Base-by-base conservation (phyloP, 495 filamentous ascomycete species). In the Talaromyces trachyspermus region DNA sequence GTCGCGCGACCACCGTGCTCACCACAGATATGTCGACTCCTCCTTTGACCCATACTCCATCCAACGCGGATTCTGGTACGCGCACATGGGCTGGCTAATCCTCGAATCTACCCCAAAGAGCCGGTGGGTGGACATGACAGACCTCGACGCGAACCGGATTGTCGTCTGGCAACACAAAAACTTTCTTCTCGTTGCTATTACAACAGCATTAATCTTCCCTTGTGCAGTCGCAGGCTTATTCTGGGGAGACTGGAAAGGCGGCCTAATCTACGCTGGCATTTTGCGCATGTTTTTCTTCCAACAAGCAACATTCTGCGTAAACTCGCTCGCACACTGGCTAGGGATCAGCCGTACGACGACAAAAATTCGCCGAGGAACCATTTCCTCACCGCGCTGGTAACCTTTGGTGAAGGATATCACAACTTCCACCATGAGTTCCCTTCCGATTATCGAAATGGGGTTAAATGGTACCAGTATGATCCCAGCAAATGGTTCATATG, bases 391-490 rank as follows among this genome's bases (percentile, higher is more conserved):
- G 92, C 92, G 40, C 70, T 98, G 10, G 87, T 94, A 46, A 98
- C 92, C 38, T 87, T 98, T 23, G 92, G 92, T 41, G 92, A 98
- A 67, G 92, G 92, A 43, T 98, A 98, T 74, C 90, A 97, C 78
- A 95, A 95, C 75, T 98, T 98, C 82, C 92, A 98, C 76, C 92
- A 98, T 77, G 92, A 98, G 64, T 98, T 98, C 74, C 92, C 92
- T 45, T 94, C 88, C 11, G 92, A 98, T 66, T 96, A 95, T 84
- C 88, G 92, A 62, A 98, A 98, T 66, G 92, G 90, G 43, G 94
- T 98, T 53, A 75, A 95, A 61, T 96, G 89, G 88, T 85, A 85
- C 74, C 92, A 98, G 75, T 98, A 98, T 59, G 92, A 98, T 69
- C 92, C 92, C 18, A 98, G 92, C 66, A 98, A 98, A 77, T 96